Conservation (phyloP, 2,329 filamentous ascomycete species). For the Arthrobotrys sphaeroides region DNA sequence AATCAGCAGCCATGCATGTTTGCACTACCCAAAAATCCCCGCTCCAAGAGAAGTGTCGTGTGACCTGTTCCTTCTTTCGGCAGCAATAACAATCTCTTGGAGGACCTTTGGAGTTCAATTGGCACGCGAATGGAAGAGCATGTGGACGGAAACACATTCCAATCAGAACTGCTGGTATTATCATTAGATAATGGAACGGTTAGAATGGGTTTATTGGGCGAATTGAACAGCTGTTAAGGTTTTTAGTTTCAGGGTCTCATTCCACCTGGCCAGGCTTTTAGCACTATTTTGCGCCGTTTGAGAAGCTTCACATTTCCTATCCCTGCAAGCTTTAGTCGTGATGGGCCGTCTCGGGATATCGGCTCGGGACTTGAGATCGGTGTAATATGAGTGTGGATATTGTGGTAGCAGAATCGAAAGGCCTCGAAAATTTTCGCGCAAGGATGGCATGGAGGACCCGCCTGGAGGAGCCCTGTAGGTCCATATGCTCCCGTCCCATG, state of each 20-base stretch:
- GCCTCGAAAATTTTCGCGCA: background rate
- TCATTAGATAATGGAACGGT: background rate
- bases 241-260: background rate
- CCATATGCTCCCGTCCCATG: constrained; percentile 9
- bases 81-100: background rate
- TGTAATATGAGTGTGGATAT: background rate
- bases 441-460: constrained; percentile 10
- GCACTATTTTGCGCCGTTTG: background rate
- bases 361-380: background rate
- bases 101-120: background rate
- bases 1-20: background rate
- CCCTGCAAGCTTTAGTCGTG: background rate
- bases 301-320: background rate
- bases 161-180: background rate
- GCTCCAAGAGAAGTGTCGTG: constrained; percentile 24
- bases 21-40: constrained; percentile 6
- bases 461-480: background rate
- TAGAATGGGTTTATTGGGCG: background rate
- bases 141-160: constrained; percentile 1
- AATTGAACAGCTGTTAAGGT: background rate
- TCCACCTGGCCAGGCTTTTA: background rate
- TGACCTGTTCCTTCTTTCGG: constrained; percentile 43
- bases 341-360: background rate
- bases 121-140: background rate
- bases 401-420: background rate